Percentiles rank a stretch among this genome's conserved stretches.
Conservation (phyloP, 1,284 basidiomycete genomes). For the Agroathelia rolfsii region DNA sequence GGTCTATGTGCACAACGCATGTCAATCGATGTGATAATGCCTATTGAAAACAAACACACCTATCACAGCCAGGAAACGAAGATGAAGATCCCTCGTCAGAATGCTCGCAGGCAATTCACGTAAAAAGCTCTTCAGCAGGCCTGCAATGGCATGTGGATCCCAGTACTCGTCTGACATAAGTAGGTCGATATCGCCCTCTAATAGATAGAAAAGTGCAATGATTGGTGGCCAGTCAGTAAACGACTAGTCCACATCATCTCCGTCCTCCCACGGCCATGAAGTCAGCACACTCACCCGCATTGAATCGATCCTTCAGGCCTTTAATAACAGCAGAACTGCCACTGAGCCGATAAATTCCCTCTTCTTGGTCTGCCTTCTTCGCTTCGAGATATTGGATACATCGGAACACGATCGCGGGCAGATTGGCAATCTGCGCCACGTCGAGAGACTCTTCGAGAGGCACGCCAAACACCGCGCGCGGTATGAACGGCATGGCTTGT, state of each 20-base stretch:
- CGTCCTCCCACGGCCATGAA: conserved; percentile 1
- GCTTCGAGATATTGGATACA: conserved; percentile 86
- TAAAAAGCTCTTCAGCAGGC: conserved; percentile 83
- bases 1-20: conserved; percentile 42
- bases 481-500: conserved; percentile 31
- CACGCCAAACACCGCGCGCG: conserved; percentile 84
- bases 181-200: conserved; percentile 88
- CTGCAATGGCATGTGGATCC: conserved; percentile 93
- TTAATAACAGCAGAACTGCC: conserved; percentile 94
- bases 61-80: conserved; percentile 83
- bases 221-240: conserved; percentile 9
- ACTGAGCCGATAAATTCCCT: conserved; percentile 94
- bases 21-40: conserved; percentile 7
- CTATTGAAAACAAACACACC: conserved; percentile 41
- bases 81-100: conserved; percentile 83
- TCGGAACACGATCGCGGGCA: conserved; percentile 92
- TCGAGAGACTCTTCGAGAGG: conserved; percentile 82
- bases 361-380: conserved; percentile 89
- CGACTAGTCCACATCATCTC: no score
- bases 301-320: conserved; percentile 87
- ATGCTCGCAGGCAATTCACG: conserved; percentile 87
- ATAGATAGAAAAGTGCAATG: conserved; percentile 10
- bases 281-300: conserved; percentile 48
- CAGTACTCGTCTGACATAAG: conserved; percentile 80
- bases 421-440: conserved; percentile 78